Evolutionary conservation across 257 asterid species (phyloP).

Genomic region (Solanum infundibuliforme): DNA sequence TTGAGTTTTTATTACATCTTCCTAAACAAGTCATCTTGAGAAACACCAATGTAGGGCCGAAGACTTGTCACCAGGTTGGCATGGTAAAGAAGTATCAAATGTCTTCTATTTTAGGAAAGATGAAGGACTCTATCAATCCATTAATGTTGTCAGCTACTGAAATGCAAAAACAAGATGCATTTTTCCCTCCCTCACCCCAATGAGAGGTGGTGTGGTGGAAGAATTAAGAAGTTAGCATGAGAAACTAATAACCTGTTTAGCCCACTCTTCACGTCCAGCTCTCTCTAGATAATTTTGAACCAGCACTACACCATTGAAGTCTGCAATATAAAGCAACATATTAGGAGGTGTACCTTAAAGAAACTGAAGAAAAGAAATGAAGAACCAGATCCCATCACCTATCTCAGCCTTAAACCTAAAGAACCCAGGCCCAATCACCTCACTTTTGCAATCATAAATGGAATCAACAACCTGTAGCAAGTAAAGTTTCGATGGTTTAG

Average conservation of each 20-base stretch:
- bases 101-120: neutral
- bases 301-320: slow-evolving; percentile 87
- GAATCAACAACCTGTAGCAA: slow-evolving; percentile 81
- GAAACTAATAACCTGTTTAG: slow-evolving; percentile 53
- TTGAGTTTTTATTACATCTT: neutral
- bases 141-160: neutral
- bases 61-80: neutral
- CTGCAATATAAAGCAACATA: slow-evolving; percentile 30
- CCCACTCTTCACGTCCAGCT: slow-evolving; percentile 95
- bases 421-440: slow-evolving; percentile 99
- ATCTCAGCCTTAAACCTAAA: slow-evolving; percentile 98
- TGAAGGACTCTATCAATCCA: neutral
- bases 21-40: neutral
- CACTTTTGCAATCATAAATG: slow-evolving; percentile 96
- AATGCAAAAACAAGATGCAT: neutral
- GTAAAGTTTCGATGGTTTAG: slow-evolving; percentile 6
- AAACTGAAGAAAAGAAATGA: neutral
- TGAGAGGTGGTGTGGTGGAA: neutral
- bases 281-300: slow-evolving; percentile 82
- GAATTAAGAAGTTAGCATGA: neutral
- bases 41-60: neutral
- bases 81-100: neutral
- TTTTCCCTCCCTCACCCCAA: neutral
- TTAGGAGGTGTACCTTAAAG: neutral
- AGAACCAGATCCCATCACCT: slow-evolving; percentile 36